A percentile compares a stretch with the other conserved stretches of the same genome.
These are phyloP conservation scores for Colletotrichum agaves DNA, from an alignment of 2,329 filamentous ascomycete genomes.

Conservation along the genomic window DNA sequence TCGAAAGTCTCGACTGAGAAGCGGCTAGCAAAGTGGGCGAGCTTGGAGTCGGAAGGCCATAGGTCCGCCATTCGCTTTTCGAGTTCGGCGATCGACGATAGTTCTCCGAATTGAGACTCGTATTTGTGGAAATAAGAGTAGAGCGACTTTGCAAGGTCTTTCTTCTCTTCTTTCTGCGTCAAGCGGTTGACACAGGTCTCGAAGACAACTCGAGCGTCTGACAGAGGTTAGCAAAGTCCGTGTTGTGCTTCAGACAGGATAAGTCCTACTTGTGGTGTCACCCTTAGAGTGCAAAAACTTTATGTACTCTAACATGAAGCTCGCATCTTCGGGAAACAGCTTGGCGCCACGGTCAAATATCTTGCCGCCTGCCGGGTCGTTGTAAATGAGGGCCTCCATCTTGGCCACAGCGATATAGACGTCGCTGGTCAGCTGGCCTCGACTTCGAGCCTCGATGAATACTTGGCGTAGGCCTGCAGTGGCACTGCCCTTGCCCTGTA, in stretches of 20 bases:
- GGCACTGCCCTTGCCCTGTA: conserved; percentile 82
- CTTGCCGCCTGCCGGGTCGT: conserved; percentile 89
- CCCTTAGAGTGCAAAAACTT: conserved; percentile 94
- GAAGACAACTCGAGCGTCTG: conserved; percentile 94
- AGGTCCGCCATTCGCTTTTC: conserved; percentile 93
- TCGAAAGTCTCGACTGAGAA: conserved; percentile 82
- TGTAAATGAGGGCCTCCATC: conserved; percentile 96
- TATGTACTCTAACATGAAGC: conserved; percentile 94
- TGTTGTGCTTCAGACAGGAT: not conserved
- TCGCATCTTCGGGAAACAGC: conserved; percentile 92
- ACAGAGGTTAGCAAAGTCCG: conserved; percentile 37
- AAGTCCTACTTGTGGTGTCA: conserved; percentile 85
- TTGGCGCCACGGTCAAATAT: conserved; percentile 96
- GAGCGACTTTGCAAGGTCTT: conserved; percentile 82
- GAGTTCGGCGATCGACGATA: conserved; percentile 88
- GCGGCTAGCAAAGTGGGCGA: conserved; percentile 80
- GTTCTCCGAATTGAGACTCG: conserved; percentile 92
- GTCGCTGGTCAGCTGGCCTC: conserved; percentile 90
- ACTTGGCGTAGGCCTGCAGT: conserved; percentile 82
- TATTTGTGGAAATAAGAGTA: conserved; percentile 95
- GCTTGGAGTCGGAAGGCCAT: conserved; percentile 87
- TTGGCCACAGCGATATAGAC: conserved; percentile 94
- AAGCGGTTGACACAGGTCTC: conserved; percentile 91
- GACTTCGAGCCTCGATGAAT: conserved; percentile 88
- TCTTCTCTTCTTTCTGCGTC: conserved; percentile 78